These are phyloP conservation scores for Zychaea mexicana DNA, from an alignment of 371 early-diverging fungal genomes.

Conservation along the genomic window DNA sequence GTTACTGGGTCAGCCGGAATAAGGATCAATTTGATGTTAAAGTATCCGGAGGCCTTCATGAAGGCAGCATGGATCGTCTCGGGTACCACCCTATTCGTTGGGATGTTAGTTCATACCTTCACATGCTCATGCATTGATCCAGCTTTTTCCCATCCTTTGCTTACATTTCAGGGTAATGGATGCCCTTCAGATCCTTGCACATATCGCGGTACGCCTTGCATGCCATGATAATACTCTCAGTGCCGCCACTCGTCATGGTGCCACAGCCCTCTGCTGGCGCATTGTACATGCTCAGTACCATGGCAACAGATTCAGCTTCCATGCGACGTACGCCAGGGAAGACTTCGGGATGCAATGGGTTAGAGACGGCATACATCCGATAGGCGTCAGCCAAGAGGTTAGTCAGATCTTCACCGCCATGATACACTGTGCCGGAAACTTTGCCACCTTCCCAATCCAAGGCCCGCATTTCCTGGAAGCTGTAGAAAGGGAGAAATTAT, in stretches of 20 bases:
- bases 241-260: slow-evolving; percentile 93
- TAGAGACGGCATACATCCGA: slow-evolving; percentile 80
- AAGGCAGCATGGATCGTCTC: slow-evolving; percentile 94
- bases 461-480: slow-evolving; percentile 45
- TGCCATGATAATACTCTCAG: slow-evolving; percentile 94
- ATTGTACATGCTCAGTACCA: slow-evolving; percentile 88
- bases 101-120: not conserved
- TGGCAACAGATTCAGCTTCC: slow-evolving; percentile 93
- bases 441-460: slow-evolving; percentile 87
- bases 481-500: slow-evolving; percentile 8
- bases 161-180: slow-evolving; percentile 91
- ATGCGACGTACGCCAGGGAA: slow-evolving; percentile 95
- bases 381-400: slow-evolving; percentile 82
- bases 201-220: slow-evolving; percentile 87
- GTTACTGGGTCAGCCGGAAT: slow-evolving; percentile 85
- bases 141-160: slow-evolving; percentile 3
- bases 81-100: slow-evolving; percentile 72
- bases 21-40: slow-evolving; percentile 83
- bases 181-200: slow-evolving; percentile 71
- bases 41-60: slow-evolving; percentile 93
- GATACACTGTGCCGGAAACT: slow-evolving; percentile 91
- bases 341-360: slow-evolving; percentile 95
- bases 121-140: not conserved
- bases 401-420: slow-evolving; percentile 83
- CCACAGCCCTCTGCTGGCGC: slow-evolving; percentile 76